Evolutionary conservation across 2,329 filamentous ascomycete species (phyloP).

Genomic region (Cadophora sp.): DNA sequence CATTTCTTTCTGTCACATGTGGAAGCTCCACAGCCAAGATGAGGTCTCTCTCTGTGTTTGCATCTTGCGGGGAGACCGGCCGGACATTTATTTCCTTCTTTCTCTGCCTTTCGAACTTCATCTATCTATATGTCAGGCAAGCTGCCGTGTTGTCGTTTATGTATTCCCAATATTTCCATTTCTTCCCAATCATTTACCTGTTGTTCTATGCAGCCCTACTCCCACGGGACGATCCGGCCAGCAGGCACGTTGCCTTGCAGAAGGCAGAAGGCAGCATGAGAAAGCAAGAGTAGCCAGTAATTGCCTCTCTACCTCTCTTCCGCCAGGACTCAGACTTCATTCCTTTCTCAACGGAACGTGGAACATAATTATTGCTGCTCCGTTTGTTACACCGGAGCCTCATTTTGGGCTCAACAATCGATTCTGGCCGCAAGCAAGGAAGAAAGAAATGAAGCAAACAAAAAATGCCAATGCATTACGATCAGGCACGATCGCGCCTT

Average conservation of each 20-base stretch:
- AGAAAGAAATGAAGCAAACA: conserved; percentile 30
- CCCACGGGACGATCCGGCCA: conserved; percentile 24
- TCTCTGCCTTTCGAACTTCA: conserved; percentile 13
- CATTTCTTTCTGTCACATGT: conserved; percentile 17
- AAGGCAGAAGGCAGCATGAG: conserved; percentile 18
- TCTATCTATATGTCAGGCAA: conserved; percentile 25
- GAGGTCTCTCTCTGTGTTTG: not conserved
- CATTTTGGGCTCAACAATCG: conserved; percentile 25
- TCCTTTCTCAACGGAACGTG: conserved; percentile 28
- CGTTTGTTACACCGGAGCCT: conserved; percentile 37
- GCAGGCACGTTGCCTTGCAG: conserved; percentile 18
- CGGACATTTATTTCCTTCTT: not conserved
- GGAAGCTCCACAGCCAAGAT: not conserved
- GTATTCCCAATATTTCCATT: conserved; percentile 7
- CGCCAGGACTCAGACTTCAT: conserved; percentile 9
- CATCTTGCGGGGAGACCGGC: not conserved
- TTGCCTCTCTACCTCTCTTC: conserved; percentile 23
- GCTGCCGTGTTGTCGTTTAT: conserved; percentile 28
- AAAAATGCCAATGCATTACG: conserved; percentile 22
- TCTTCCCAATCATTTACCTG: conserved; percentile 7
- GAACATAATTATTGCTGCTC: conserved; percentile 33
- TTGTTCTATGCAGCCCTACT: conserved; percentile 36
- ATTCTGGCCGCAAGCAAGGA: conserved; percentile 27
- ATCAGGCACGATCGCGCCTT: conserved; percentile 12
- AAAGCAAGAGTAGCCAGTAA: conserved; percentile 20